Evolutionary conservation across 1,139 yeast genomes (phyloP).

Genomic region (Pneumocystis oryctolagi): DNA sequence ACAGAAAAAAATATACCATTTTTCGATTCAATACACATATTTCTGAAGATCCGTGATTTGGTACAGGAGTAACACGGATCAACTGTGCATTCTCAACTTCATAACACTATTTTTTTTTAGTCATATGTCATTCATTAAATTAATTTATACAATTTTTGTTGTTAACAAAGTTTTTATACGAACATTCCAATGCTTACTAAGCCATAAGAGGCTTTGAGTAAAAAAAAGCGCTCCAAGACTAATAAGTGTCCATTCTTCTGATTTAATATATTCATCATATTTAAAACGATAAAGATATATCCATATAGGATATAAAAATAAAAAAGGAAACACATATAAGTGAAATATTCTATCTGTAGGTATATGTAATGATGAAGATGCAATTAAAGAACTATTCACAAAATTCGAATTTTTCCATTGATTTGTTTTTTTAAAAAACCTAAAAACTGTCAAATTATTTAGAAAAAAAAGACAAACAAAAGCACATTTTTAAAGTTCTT

Average conservation of each 20-base stretch:
- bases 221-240: slow-evolving; percentile 61
- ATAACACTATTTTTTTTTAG: slow-evolving; percentile 20
- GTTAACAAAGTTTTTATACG: slow-evolving; percentile 58
- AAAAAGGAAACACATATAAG: slow-evolving; percentile 78
- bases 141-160: slow-evolving; percentile 29
- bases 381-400: not conserved
- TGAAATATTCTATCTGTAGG: slow-evolving; percentile 24
- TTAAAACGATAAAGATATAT: slow-evolving; percentile 47
- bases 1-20: slow-evolving; percentile 9
- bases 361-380: not conserved
- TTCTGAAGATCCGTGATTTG: slow-evolving; percentile 76
- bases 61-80: slow-evolving; percentile 64
- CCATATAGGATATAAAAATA: slow-evolving; percentile 63
- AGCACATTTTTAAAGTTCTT: not conserved
- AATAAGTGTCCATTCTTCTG: slow-evolving; percentile 73
- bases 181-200: slow-evolving; percentile 93
- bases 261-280: slow-evolving; percentile 70
- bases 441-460: not conserved
- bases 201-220: slow-evolving; percentile 59
- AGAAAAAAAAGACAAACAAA: not conserved
- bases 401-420: not conserved
- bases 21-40: slow-evolving; percentile 32
- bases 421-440: not conserved
- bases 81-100: slow-evolving; percentile 49
- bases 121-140: slow-evolving; percentile 1